Evolutionary conservation across 2,329 filamentous ascomycete genomes (phyloP).

Genomic region (Botrytis galanthina): DNA sequence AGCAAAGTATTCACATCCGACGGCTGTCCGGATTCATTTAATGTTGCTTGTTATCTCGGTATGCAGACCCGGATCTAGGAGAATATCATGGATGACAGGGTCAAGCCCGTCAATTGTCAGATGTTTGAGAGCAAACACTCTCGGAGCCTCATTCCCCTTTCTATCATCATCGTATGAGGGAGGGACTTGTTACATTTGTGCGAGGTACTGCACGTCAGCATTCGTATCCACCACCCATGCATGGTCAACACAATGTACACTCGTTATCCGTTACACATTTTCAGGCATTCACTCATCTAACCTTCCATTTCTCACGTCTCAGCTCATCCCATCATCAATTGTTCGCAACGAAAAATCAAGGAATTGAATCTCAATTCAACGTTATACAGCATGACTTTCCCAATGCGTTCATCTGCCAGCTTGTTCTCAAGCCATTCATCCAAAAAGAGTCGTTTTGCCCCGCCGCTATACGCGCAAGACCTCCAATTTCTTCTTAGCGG

Average conservation of each 20-base stretch:
- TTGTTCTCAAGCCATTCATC: neutral
- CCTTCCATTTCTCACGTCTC: slow-evolving; percentile 5
- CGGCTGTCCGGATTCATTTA: neutral
- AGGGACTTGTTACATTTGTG: neutral
- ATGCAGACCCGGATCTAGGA: slow-evolving; percentile 5
- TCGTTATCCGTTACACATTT: neutral
- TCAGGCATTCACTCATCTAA: neutral
- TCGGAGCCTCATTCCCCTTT: slow-evolving; percentile 4
- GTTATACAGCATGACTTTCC: neutral
- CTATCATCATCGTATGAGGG: neutral
- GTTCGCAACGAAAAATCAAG: neutral
- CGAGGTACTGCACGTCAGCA: slow-evolving; percentile 4
- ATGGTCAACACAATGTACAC: neutral
- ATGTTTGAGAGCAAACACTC: neutral
- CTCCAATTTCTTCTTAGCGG: neutral
- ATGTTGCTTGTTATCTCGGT: neutral
- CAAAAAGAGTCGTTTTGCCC: neutral
- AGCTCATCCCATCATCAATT: slow-evolving; percentile 15
- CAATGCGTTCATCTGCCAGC: neutral
- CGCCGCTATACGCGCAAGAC: neutral
- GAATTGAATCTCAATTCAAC: neutral
- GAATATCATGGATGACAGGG: neutral
- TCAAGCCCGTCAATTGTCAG: neutral
- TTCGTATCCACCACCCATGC: neutral
- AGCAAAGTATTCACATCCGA: neutral